Conservation (phyloP, 345 rosid species). For the Durio zibethinus region DNA sequence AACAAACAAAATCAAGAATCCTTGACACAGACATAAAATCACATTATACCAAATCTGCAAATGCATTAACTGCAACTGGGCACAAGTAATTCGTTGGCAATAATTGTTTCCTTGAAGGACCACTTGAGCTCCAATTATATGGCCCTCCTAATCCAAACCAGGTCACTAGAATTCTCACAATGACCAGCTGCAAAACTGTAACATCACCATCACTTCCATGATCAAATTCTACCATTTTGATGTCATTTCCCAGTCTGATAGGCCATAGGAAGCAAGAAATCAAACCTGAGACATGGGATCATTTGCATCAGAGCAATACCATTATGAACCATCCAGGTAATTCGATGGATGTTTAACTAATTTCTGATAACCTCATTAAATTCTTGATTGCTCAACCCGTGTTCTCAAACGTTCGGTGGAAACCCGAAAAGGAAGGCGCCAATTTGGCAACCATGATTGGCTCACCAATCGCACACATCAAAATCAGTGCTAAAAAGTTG, state of each 20-base stretch:
- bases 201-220: neutral
- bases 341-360: neutral
- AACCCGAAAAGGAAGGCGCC: constrained; percentile 10
- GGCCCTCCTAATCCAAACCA: neutral
- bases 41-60: neutral
- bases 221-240: neutral
- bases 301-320: neutral
- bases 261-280: neutral
- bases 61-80: neutral
- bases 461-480: constrained; percentile 16
- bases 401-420: constrained; percentile 8
- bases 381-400: neutral
- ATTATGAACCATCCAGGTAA: neutral
- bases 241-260: too few relatives aligned
- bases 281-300: neutral
- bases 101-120: neutral
- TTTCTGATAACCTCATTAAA: neutral
- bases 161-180: neutral
- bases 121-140: neutral
- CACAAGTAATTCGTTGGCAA: neutral
- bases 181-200: neutral
- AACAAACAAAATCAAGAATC: neutral
- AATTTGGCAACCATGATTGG: constrained; percentile 18
- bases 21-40: neutral
- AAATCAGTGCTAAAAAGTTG: constrained; percentile 13